Evolutionary conservation across 164 flowering plant genomes (phyloP).

Genomic region (Dillenia turbinata): DNA sequence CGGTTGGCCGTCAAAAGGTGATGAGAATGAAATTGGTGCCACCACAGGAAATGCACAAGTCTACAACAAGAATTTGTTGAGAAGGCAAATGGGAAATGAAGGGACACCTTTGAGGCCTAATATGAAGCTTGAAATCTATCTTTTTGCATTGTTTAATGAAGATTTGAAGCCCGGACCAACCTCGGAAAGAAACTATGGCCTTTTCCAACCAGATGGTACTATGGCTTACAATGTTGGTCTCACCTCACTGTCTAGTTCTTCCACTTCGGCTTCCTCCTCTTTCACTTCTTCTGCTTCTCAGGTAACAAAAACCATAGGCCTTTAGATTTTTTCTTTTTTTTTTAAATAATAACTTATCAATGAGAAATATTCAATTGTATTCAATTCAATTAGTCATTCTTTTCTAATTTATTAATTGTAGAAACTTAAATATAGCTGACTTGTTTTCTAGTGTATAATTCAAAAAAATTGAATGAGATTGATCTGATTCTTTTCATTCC

Average conservation of each 20-base stretch:
- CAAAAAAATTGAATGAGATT: not conserved
- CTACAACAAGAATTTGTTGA: slow-evolving; percentile 68
- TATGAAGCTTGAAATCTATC: slow-evolving; percentile 58
- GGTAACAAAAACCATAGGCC: slow-evolving; percentile 32
- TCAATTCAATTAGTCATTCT: not conserved
- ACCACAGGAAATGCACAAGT: slow-evolving; percentile 57
- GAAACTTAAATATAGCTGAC: not conserved
- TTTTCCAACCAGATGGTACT: slow-evolving; percentile 79
- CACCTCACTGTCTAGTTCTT: slow-evolving; percentile 25
- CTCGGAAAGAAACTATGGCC: slow-evolving; percentile 90
- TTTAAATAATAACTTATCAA: not conserved
- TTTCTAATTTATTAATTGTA: not conserved
- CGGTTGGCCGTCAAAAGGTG: slow-evolving; percentile 97
- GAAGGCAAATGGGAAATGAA: slow-evolving; percentile 58
- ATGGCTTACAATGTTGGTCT: slow-evolving; percentile 86
- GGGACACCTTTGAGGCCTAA: slow-evolving; percentile 88
- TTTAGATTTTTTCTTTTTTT: not conserved
- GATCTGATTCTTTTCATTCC: slow-evolving; percentile 5
- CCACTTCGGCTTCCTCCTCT: slow-evolving; percentile 42
- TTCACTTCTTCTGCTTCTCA: slow-evolving; percentile 54
- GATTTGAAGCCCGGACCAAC: slow-evolving; percentile 87
- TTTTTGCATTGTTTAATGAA: slow-evolving; percentile 90
- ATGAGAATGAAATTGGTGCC: slow-evolving; percentile 71
- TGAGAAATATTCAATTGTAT: too few species aligned
- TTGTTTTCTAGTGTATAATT: not conserved